Percentiles rank a stretch among this genome's conserved stretches.
These are phyloP conservation scores for Metschnikowia drakensbergensis DNA, from an alignment of 805 yeast genomes.

Conservation along the genomic window DNA sequence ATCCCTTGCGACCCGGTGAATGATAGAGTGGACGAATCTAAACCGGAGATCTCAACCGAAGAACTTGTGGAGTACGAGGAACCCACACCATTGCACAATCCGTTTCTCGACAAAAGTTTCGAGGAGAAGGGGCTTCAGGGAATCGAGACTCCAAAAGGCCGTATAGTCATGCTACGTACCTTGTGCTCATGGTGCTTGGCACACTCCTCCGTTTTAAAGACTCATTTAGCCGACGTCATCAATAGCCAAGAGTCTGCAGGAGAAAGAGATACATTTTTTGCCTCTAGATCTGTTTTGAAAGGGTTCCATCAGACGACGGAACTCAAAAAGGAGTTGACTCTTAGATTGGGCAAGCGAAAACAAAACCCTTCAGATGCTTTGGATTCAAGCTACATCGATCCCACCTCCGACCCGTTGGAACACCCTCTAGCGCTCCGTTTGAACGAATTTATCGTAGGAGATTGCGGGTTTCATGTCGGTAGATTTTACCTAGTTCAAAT, in stretches of 20 bases:
- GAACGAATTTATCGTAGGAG: constrained; percentile 36
- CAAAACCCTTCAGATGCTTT: constrained; percentile 11
- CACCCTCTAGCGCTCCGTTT: constrained; percentile 34
- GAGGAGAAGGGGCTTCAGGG: constrained; percentile 33
- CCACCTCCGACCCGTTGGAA: constrained; percentile 33
- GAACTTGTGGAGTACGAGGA: constrained; percentile 14
- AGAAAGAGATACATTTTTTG: constrained; percentile 37
- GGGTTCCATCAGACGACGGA: constrained; percentile 33
- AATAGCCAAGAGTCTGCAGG: constrained; percentile 36
- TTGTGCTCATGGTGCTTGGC: constrained; percentile 36
- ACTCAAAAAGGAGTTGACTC: constrained; percentile 29
- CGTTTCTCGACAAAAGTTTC: constrained; percentile 24
- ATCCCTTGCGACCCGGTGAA: constrained; percentile 7
- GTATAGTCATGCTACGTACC: constrained; percentile 35
- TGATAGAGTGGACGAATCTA: constrained; percentile 23
- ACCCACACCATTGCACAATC: constrained; percentile 19
- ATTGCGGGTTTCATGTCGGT: constrained; percentile 38
- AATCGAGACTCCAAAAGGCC: constrained; percentile 27
- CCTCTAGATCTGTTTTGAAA: constrained; percentile 30
- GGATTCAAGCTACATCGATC: constrained; percentile 30
- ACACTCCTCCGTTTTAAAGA: constrained; percentile 28
- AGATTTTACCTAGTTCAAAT: constrained; percentile 37
- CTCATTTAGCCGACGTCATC: constrained; percentile 21
- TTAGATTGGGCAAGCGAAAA: constrained; percentile 25
- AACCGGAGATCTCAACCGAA: constrained; percentile 19